These are phyloP conservation scores for Saposhnikovia divaricata DNA, from an alignment of 129 eudicot genomes.

Conservation along the genomic window DNA sequence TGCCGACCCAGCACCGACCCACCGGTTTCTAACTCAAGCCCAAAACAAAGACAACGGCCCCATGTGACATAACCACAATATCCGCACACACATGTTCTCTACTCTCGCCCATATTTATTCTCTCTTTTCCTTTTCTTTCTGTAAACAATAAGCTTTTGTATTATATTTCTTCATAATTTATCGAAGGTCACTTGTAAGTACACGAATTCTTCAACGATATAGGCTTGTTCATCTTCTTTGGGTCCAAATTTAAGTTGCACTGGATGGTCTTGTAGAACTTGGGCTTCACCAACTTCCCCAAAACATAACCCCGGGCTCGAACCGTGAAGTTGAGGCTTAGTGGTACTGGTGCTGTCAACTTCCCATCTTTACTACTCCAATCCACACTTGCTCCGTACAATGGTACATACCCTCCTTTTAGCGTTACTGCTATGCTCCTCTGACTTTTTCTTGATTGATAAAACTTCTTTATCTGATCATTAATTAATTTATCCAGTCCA, in stretches of 20 bases:
- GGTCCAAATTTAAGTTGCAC: slow-evolving; percentile 52
- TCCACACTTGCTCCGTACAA: slow-evolving; percentile 68
- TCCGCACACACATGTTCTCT: neutral
- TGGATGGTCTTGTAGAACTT: slow-evolving; percentile 56
- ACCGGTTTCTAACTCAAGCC: neutral
- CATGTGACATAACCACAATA: neutral
- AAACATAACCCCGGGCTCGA: slow-evolving; percentile 71
- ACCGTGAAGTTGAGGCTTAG: slow-evolving; percentile 52
- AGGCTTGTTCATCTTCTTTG: slow-evolving; percentile 53
- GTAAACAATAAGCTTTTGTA: neutral
- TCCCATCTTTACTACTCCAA: slow-evolving; percentile 45
- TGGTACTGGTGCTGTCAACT: slow-evolving; percentile 55
- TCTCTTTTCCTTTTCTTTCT: no score
- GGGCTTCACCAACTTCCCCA: slow-evolving; percentile 80
- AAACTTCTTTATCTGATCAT: slow-evolving; percentile 59
- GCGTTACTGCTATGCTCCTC: slow-evolving; percentile 39
- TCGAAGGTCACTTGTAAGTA: slow-evolving; percentile 34
- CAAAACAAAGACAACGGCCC: neutral
- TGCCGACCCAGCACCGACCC: neutral
- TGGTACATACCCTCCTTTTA: slow-evolving; percentile 55
- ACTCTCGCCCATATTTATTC: neutral
- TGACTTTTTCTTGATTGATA: slow-evolving; percentile 78
- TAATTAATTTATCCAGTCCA: neutral
- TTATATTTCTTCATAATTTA: neutral
- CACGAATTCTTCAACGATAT: slow-evolving; percentile 54